Evolutionary conservation across 345 rosid genomes (phyloP).

Genomic region (Camelina laxa): DNA sequence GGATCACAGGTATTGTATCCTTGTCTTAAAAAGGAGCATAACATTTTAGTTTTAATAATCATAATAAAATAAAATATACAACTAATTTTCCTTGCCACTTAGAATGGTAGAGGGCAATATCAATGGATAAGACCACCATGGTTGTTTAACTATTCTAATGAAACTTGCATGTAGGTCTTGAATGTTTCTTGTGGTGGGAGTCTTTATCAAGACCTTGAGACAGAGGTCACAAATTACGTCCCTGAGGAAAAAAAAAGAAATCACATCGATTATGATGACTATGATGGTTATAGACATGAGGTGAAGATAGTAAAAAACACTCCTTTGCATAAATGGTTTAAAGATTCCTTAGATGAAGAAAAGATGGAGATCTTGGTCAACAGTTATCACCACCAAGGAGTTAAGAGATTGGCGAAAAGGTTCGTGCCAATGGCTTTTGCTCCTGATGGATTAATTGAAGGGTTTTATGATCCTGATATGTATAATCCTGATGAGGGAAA

Average conservation of each 20-base stretch:
- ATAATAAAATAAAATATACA: background rate
- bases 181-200: conserved; percentile 91
- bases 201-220: conserved; percentile 73
- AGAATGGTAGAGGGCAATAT: too few relatives aligned
- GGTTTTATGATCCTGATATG: conserved; percentile 83
- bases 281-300: conserved; percentile 78
- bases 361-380: conserved; percentile 73
- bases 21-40: background rate
- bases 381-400: conserved; percentile 94
- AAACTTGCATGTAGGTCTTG: conserved; percentile 58
- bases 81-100: background rate
- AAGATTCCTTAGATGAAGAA: conserved; percentile 58
- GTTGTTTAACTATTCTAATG: background rate
- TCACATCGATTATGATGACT: conserved; percentile 77
- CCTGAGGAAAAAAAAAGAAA: conserved; percentile 42
- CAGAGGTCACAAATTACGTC: conserved; percentile 52
- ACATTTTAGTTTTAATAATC: background rate
- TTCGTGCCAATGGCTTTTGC: conserved; percentile 85
- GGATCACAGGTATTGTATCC: conserved; percentile 54
- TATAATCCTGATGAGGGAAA: conserved; percentile 78
- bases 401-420: conserved; percentile 68
- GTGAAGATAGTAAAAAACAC: conserved; percentile 59
- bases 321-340: conserved; percentile 74
- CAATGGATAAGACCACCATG: background rate
- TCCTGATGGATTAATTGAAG: conserved; percentile 85